Conservation (phyloP, 2,329 filamentous ascomycete genomes). For the Diaporthe longicolla region DNA sequence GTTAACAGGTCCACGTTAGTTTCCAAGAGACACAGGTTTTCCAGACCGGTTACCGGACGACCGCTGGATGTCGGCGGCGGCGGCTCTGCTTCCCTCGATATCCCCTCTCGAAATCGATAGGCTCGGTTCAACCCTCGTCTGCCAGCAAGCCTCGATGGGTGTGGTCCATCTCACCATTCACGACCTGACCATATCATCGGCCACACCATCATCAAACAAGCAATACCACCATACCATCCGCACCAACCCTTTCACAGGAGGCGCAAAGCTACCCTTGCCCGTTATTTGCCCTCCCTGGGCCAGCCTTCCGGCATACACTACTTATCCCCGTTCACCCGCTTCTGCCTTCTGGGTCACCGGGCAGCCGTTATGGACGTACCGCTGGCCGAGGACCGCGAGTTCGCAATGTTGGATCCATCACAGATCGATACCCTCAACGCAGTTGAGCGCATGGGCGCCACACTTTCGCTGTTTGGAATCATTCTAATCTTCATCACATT, state of each 20-base stretch:
- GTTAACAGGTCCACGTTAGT: constrained; percentile 25
- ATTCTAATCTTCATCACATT: constrained; percentile 68
- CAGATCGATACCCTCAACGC: constrained; percentile 60
- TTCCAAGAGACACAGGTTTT: constrained; percentile 31
- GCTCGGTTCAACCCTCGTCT: constrained; percentile 11
- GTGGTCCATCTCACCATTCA: constrained; percentile 8
- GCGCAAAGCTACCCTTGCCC: constrained; percentile 37
- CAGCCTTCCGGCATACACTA: background rate
- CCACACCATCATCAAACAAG: constrained; percentile 25
- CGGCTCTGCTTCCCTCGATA: background rate
- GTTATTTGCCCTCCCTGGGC: too few relatives aligned
- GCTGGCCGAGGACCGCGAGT: constrained; percentile 42
- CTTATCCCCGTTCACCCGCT: constrained; percentile 6
- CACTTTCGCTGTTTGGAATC: constrained; percentile 66
- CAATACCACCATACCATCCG: constrained; percentile 11
- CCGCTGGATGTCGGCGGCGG: constrained; percentile 26
- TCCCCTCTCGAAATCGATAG: background rate
- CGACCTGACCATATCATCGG: constrained; percentile 11
- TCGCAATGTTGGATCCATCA: constrained; percentile 43
- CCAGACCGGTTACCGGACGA: constrained; percentile 25
- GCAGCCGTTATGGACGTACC: constrained; percentile 40
- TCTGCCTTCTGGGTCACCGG: background rate
- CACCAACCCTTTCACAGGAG: constrained; percentile 1
- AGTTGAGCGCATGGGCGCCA: constrained; percentile 68
- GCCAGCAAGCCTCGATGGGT: background rate